Evolutionary conservation across 225 moss, liverwort and hornwort species (phyloP), one percentile per base, ranked within the genome.

Genomic region (Polytrichum commune): DNA sequence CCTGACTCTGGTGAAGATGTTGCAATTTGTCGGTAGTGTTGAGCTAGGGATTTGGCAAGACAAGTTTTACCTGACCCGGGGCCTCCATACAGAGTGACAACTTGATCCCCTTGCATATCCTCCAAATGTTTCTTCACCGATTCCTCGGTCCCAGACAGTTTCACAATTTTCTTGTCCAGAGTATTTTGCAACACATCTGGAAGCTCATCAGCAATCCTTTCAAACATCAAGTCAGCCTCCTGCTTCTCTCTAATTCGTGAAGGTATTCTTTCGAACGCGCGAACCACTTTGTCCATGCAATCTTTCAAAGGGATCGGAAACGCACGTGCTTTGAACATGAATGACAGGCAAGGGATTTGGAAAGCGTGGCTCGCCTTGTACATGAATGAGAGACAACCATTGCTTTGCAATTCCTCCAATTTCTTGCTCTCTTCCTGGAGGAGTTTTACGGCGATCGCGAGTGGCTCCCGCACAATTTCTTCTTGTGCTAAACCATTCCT

Each of bases 21-120:
- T 57, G 20, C 24, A 8, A 58, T 6, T 20, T 9, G 22, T 0
- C 20, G 20, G 58, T 53, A 53, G 6, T 66, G 10, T 4, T 53
- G 27, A 55, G 60, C 60, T 53, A 76, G 27, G 27, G 29, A 30
- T 56, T 19, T 76, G 8, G 76, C 66, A 25, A 76, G 71, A 24
- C 35, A 56, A 4, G 65, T 71, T 28, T 76, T 76, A 18, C 76
- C 76, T 60, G 71, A 58, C 20, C 76, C 76, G 1, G 24, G 0
- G 6, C 76, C 60, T 24, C 76, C 71, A 13, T 66, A 54, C 27
- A 77, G 53, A 10, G 72, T 62, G 4, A 77, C 60, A 29, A 77
- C 71, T 26, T 72, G 66, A 16, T 60, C 30, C 13, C 32, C 30
- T 9, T 5, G 7, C 13, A 25, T 7, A 13, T 72, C 71, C 16